Evolutionary conservation across 768 basidiomycete species (phyloP).

Genomic region (Amylocystis lapponica): DNA sequence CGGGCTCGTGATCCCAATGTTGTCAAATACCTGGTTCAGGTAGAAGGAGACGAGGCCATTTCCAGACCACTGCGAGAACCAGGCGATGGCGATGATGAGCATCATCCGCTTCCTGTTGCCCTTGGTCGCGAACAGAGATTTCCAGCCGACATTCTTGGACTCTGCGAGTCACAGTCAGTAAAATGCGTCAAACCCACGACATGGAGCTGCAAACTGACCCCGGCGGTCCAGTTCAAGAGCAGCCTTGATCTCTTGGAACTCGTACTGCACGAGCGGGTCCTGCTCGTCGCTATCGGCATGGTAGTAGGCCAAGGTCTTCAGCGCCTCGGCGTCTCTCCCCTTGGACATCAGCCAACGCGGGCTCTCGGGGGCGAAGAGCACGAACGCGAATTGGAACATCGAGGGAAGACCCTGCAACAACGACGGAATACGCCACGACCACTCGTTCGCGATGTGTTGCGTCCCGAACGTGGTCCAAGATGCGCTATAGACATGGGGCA

Average conservation of each 20-base stretch:
- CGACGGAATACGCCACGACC: conserved; percentile 84
- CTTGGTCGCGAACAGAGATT: conserved; percentile 46
- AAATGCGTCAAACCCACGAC: neutral
- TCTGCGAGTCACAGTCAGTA: conserved; percentile 32
- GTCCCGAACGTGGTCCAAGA: conserved; percentile 85
- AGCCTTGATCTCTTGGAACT: conserved; percentile 80
- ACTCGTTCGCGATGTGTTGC: conserved; percentile 58
- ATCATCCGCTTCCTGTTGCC: conserved; percentile 52
- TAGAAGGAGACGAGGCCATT: conserved; percentile 85
- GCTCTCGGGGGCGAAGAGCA: conserved; percentile 75
- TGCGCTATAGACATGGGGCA: conserved; percentile 28
- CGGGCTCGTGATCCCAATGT: conserved; percentile 58
- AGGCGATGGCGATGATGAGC: conserved; percentile 51
- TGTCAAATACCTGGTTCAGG: conserved; percentile 64
- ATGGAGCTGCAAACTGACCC: conserved; percentile 8
- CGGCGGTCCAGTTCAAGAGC: conserved; percentile 62
- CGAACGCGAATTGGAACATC: conserved; percentile 54
- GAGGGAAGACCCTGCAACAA: conserved; percentile 67
- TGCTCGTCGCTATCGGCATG: conserved; percentile 74
- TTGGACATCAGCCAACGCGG: conserved; percentile 80
- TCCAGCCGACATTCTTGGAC: conserved; percentile 58
- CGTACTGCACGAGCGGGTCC: conserved; percentile 66
- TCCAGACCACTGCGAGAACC: conserved; percentile 73
- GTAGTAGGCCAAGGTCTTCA: conserved; percentile 71
- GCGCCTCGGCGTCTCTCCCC: conserved; percentile 64